Evolutionary conservation across 2,329 filamentous ascomycete genomes (phyloP), one percentile per base, ranked within the genome.

Genomic region (Colletotrichum sp.): DNA sequence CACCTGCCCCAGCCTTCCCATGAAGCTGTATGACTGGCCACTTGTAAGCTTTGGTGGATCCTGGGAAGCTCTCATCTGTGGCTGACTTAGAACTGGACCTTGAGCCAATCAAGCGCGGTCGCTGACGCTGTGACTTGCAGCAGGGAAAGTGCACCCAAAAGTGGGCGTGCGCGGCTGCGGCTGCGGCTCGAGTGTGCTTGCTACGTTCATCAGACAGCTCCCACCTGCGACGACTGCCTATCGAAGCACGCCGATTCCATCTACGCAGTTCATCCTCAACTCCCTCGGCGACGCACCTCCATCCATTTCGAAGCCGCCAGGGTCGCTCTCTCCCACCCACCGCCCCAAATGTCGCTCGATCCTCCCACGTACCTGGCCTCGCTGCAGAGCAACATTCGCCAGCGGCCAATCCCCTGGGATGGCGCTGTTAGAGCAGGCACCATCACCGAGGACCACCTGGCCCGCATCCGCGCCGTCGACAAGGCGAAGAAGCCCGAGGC

Each of bases 391-490:
- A 99, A 99, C 90, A 98, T 99, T 85, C 95, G 97, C 83, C 94
- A 95, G 83, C 93, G 97, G 80, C 96, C 96, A 79, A 98, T 99
- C 87, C 96, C 96, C 75, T 99, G 97, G 97, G 96, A 99, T 86
- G 96, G 96, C 82, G 96, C 96, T 82, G 95, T 98, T 80, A 93
- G 97, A 85, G 95, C 95, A 81, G 95, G 96, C 85, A 97, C 95
- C 82, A 95, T 99, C 86, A 98, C 95, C 75, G 96, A 99, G 80
- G 93, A 95, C 80, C 96, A 99, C 86, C 92, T 98, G 81, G 95
- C 94, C 88, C 96, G 96, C 90, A 98, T 99, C 87, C 96, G 96
- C 86, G 95, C 96, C 77, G 95, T 99, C 81, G 97, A 99, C 86
- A 99, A 98, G 87, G 95, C 97, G 79, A 95, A 96, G 85, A 97